Percentiles rank a stretch among this genome's conserved stretches.
These are phyloP conservation scores for Helminthosporium solani DNA, from an alignment of 2,329 filamentous ascomycete species.

Conservation along the genomic window DNA sequence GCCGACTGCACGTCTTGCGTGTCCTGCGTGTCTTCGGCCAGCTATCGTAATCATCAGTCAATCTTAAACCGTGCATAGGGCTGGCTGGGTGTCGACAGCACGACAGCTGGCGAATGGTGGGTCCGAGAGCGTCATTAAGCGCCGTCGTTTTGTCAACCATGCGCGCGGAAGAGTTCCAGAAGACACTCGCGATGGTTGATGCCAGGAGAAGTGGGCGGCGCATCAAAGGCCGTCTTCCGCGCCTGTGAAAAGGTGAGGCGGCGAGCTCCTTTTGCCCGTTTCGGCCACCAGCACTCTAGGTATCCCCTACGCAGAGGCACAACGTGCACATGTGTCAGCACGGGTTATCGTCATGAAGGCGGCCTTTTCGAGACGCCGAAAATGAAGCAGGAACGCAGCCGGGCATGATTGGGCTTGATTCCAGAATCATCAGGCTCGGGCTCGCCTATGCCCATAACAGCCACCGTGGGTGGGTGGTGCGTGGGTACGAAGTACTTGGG, in stretches of 20 bases:
- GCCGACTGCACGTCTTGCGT: conserved; percentile 16
- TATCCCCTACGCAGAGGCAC: conserved; percentile 12
- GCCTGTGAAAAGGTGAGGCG: conserved; percentile 21
- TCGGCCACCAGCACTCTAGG: conserved; percentile 13
- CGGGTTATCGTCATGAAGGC: conserved; percentile 19
- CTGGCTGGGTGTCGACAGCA: too few species aligned
- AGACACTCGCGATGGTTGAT: conserved; percentile 19
- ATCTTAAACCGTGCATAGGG: conserved; percentile 8
- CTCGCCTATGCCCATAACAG: conserved; percentile 31
- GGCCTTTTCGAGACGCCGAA: conserved; percentile 33
- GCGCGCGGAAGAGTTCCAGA: conserved; percentile 27
- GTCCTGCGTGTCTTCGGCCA: conserved; percentile 8
- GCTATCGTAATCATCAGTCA: conserved; percentile 6
- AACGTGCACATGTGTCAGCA: conserved; percentile 26
- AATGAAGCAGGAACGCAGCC: conserved; percentile 25
- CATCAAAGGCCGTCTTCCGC: conserved; percentile 9
- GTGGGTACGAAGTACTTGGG: too few species aligned
- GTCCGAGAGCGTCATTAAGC: conserved; percentile 20
- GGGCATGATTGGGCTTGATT: conserved; percentile 27
- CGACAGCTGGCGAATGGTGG: conserved; percentile 22
- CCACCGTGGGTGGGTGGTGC: conserved; percentile 32
- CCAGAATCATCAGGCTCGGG: conserved; percentile 17
- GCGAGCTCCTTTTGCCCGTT: conserved; percentile 6
- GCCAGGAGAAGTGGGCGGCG: conserved; percentile 19
- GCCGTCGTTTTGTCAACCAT: conserved; percentile 16